Evolutionary conservation across 345 rosid species (phyloP).

Genomic region (Eutrema yunnanense): DNA sequence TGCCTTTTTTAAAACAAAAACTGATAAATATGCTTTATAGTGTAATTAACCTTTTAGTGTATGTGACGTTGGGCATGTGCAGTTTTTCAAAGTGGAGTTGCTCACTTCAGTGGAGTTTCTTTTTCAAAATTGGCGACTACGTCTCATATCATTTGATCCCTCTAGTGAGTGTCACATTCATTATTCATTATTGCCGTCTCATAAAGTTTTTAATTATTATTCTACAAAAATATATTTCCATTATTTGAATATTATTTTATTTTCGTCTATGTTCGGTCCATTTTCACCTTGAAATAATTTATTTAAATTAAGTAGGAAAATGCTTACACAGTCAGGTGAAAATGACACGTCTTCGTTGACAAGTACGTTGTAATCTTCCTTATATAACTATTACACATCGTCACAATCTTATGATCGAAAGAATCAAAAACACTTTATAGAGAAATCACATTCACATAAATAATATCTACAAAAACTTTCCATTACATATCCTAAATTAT

Average conservation of each 20-base stretch:
- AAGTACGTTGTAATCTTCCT: background rate
- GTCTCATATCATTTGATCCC: background rate
- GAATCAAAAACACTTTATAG: background rate
- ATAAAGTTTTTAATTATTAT: background rate
- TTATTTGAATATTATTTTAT: background rate
- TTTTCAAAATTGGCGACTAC: background rate
- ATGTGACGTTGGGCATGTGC: background rate
- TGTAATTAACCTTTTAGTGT: no score
- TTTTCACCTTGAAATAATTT: no score
- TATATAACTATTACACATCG: background rate
- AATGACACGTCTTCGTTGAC: background rate
- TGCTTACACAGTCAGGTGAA: background rate
- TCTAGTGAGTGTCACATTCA: background rate
- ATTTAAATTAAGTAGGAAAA: background rate
- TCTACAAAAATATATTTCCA: background rate
- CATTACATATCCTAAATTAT: background rate
- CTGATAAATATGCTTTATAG: no score
- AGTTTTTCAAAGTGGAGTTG: background rate
- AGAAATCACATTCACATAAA: no score
- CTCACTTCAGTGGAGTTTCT: background rate
- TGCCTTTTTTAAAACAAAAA: no score
- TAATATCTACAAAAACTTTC: background rate
- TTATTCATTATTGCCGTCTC: background rate
- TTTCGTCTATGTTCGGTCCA: no score
- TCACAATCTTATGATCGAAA: no score